phyloP scores from a whole-genome alignment of 2,329 filamentous ascomycete species.

The Microsporum audouinii region DNA sequence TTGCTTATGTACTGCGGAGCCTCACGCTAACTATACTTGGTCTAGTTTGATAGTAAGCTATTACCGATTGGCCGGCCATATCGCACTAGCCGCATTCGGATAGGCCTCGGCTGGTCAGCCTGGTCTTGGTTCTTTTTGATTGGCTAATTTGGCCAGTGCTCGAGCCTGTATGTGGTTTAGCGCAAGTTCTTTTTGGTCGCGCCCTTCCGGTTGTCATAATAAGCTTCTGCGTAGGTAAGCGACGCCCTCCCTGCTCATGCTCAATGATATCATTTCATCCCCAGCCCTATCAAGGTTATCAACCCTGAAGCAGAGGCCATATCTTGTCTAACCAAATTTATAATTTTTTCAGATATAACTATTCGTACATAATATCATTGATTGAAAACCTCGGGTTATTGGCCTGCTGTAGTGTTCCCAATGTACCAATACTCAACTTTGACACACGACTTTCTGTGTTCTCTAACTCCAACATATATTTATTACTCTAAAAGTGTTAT shows the following conservation, averaged over 20 bases:
- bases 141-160: neutral
- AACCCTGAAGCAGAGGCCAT: neutral
- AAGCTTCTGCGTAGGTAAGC: neutral
- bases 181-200: neutral
- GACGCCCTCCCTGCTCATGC: neutral
- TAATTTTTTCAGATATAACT: neutral
- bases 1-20: neutral
- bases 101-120: neutral
- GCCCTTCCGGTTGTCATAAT: neutral
- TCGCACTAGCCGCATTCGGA: neutral
- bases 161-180: neutral
- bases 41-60: neutral
- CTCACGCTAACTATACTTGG: neutral
- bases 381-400: neutral
- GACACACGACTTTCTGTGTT: too few relatives aligned
- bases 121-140: neutral
- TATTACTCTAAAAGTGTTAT: too few relatives aligned
- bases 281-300: neutral
- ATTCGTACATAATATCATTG: neutral
- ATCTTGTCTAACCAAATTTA: neutral
- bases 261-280: neutral
- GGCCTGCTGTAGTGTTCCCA: too few relatives aligned
- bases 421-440: too few relatives aligned
- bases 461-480: too few relatives aligned
- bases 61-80: neutral